phyloP scores from a whole-genome alignment of 1,284 basidiomycete species.

The Ustilago tritici region DNA sequence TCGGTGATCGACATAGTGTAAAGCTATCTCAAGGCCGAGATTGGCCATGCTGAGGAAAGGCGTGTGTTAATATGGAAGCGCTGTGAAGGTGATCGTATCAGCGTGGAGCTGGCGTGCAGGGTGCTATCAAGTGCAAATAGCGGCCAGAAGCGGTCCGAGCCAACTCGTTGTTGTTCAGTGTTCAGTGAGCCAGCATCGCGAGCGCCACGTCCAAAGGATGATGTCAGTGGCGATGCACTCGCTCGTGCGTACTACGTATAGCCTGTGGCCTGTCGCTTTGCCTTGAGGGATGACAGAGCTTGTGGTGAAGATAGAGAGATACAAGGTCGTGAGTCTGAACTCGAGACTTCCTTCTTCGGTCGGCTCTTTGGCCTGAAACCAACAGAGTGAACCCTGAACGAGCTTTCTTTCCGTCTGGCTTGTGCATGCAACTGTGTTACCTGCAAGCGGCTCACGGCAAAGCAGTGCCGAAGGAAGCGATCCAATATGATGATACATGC shows the following conservation, averaged over 20 bases:
- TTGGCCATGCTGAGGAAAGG: neutral
- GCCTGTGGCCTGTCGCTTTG: neutral
- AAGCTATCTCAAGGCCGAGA: neutral
- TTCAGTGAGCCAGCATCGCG: neutral
- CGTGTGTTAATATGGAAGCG: neutral
- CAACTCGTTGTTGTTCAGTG: neutral
- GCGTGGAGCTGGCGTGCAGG: neutral
- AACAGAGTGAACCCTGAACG: conserved; percentile 2
- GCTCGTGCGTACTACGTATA: too few species aligned
- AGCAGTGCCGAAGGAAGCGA: too few species aligned
- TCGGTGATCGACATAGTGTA: conserved; percentile 35
- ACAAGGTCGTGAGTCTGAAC: neutral
- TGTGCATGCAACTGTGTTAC: neutral
- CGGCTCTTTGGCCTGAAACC: neutral
- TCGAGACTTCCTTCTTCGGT: neutral
- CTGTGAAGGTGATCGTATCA: neutral
- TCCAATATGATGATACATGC: too few species aligned
- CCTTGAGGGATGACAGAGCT: neutral
- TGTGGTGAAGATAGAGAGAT: neutral
- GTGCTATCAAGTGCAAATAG: neutral
- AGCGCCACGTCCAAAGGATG: neutral
- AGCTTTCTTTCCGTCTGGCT: neutral
- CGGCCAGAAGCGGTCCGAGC: neutral
- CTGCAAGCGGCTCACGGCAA: neutral
- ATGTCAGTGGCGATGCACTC: neutral